phyloP scores from a whole-genome alignment of 2,329 filamentous ascomycete species.

The Epichloe baconii region DNA sequence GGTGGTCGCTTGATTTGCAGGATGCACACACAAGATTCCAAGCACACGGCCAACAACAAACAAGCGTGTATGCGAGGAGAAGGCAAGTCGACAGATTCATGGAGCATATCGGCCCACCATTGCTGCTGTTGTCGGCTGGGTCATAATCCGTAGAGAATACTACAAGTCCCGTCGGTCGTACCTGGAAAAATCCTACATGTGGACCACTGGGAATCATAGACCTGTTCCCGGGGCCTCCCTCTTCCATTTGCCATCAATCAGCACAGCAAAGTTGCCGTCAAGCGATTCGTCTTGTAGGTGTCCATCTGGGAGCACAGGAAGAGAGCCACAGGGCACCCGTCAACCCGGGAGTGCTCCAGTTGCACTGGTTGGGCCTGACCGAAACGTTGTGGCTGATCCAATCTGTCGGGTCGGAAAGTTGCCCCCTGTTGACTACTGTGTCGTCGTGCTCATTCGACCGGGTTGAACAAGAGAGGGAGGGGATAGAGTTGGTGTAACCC shows the following conservation, averaged over 20 bases:
- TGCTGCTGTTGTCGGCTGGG: neutral
- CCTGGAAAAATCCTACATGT: neutral
- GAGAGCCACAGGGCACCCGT: neutral
- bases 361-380: conserved; percentile 4
- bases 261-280: neutral
- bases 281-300: neutral
- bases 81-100: neutral
- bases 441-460: conserved; percentile 3
- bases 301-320: neutral
- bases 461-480: neutral
- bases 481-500: conserved; percentile 5
- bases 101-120: neutral
- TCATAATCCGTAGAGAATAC: neutral
- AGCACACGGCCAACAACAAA: neutral
- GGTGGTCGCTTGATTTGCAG: neutral
- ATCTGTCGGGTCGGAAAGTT: conserved; percentile 6
- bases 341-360: neutral
- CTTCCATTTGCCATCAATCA: neutral
- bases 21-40: neutral
- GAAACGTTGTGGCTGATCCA: conserved; percentile 7
- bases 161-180: neutral
- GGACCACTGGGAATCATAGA: neutral
- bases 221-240: neutral
- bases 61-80: neutral
- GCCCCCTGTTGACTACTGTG: neutral